A percentile compares a stretch with the other conserved stretches of the same genome.
Evolutionary conservation across 495 filamentous ascomycete genomes (phyloP).

Genomic region (Cercophora samala): DNA sequence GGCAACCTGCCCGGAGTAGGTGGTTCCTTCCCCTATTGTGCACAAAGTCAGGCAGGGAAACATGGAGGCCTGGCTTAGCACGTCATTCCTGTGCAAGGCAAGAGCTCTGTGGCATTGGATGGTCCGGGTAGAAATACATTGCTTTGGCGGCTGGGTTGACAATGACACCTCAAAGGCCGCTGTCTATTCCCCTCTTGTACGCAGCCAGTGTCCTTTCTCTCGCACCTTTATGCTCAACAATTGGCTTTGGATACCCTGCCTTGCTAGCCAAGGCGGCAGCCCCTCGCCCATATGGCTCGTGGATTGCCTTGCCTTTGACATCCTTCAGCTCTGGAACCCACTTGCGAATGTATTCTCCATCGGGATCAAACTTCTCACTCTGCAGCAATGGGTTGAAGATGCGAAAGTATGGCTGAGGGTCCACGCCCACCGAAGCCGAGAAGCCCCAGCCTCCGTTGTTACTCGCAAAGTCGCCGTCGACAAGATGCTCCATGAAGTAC

Average conservation of each 20-base stretch:
- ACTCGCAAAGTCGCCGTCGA: constrained; percentile 89
- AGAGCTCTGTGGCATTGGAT: too few species aligned
- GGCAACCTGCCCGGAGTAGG: too few species aligned
- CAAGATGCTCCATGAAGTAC: constrained; percentile 83
- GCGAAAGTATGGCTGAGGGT: constrained; percentile 88
- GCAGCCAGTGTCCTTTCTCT: constrained; percentile 63
- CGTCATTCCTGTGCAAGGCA: not conserved
- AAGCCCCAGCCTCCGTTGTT: constrained; percentile 96
- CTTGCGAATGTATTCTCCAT: constrained; percentile 65
- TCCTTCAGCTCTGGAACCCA: constrained; percentile 69
- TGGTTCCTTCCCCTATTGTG: not conserved
- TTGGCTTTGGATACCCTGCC: constrained; percentile 68
- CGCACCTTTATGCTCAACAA: constrained; percentile 69
- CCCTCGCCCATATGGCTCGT: constrained; percentile 73
- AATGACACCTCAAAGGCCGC: constrained; percentile 12
- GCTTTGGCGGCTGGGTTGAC: not conserved
- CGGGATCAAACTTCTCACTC: constrained; percentile 75
- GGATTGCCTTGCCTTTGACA: constrained; percentile 56
- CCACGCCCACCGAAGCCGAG: constrained; percentile 72
- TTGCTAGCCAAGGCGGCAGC: constrained; percentile 55
- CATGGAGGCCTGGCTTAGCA: not conserved
- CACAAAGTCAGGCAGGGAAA: not conserved
- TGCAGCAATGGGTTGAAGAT: constrained; percentile 88
- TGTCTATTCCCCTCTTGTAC: constrained; percentile 58
- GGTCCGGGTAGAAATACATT: not conserved